Conservation (phyloP, 805 yeast genomes). For the Saccharomycopsis sp. region DNA sequence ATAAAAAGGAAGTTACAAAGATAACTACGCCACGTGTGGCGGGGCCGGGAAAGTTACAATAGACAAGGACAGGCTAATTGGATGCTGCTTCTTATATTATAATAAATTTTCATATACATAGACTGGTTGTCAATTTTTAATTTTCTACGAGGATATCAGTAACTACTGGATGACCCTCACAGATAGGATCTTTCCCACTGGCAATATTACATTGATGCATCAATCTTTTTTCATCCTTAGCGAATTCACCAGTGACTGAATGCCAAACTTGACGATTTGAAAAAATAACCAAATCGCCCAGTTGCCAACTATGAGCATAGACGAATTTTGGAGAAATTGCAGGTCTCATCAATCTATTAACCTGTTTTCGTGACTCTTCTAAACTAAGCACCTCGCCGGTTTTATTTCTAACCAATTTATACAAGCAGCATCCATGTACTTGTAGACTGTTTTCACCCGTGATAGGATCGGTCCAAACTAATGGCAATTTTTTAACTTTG, state of each 20-base stretch:
- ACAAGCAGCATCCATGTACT: conserved; percentile 83
- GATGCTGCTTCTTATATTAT: too few species aligned
- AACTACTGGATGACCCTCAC: conserved; percentile 20
- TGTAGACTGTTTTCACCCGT: conserved; percentile 79
- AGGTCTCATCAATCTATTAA: conserved; percentile 76
- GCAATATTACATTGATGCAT: conserved; percentile 96
- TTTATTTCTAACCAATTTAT: conserved; percentile 46
- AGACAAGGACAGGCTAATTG: too few species aligned
- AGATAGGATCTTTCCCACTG: conserved; percentile 61
- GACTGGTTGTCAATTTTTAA: too few species aligned
- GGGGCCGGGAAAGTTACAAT: too few species aligned
- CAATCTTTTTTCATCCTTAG: conserved; percentile 66
- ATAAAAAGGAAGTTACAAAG: too few species aligned
- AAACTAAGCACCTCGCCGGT: conserved; percentile 57
- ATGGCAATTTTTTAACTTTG: conserved; percentile 70
- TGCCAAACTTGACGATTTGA: conserved; percentile 90
- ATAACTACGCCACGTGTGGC: too few species aligned
- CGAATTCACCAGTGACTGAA: conserved; percentile 85
- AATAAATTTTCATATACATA: too few species aligned
- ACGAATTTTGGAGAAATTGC: conserved; percentile 68
- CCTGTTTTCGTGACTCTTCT: conserved; percentile 66
- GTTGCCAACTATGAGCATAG: conserved; percentile 75
- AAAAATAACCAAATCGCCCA: conserved; percentile 82
- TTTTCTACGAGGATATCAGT: conserved; percentile 8
- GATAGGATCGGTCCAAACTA: conserved; percentile 90